phyloP scores from a whole-genome alignment of 768 basidiomycete species.

The Pleurotus citrinopileatus region DNA sequence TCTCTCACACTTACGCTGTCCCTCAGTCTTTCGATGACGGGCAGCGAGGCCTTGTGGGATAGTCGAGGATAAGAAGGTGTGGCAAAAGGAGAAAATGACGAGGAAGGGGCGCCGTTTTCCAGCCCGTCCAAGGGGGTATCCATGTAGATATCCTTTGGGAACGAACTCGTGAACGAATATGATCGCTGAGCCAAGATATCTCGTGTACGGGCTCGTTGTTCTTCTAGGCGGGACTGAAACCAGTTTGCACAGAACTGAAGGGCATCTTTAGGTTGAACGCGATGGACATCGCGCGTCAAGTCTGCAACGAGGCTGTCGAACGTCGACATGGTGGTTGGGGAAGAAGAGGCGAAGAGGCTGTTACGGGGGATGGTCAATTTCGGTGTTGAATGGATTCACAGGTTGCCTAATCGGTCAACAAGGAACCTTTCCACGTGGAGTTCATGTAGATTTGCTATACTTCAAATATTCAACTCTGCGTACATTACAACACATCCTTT shows the following conservation, averaged over 20 bases:
- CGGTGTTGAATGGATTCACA: no score
- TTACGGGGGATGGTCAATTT: no score
- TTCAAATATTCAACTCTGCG: no score
- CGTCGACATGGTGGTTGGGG: conserved; percentile 52
- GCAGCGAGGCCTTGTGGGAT: conserved; percentile 48
- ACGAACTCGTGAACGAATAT: conserved; percentile 37
- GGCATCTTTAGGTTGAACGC: conserved; percentile 85
- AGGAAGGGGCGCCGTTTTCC: conserved; percentile 22
- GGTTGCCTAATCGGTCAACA: neutral
- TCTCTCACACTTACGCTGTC: conserved; percentile 7
- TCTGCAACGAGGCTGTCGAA: conserved; percentile 83
- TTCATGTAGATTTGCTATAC: no score
- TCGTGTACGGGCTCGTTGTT: conserved; percentile 74
- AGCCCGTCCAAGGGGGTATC: conserved; percentile 42
- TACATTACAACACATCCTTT: neutral
- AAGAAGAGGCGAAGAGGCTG: neutral
- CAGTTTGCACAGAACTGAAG: conserved; percentile 93
- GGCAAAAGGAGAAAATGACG: conserved; percentile 52
- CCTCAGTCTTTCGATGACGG: conserved; percentile 5
- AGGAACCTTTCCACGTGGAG: neutral
- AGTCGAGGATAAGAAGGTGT: conserved; percentile 40
- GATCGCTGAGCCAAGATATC: conserved; percentile 58
- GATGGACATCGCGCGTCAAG: conserved; percentile 80
- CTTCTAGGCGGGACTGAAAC: conserved; percentile 88
- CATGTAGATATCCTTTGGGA: conserved; percentile 57